Evolutionary conservation across 2,329 filamentous ascomycete species (phyloP).

Genomic region (Aspergillus sp.): DNA sequence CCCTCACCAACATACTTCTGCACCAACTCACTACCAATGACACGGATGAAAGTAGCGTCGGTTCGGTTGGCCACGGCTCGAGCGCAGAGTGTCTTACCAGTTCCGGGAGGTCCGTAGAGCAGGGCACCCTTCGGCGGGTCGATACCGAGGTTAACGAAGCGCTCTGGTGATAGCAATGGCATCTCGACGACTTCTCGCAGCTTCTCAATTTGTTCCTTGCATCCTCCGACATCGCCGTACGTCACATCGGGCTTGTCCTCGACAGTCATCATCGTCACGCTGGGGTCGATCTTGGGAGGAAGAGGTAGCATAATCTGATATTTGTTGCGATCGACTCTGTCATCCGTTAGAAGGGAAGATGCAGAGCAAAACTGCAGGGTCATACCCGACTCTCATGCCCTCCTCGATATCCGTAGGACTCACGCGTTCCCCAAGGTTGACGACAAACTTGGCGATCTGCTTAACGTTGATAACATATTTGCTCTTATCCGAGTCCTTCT

Average conservation of each 20-base stretch:
- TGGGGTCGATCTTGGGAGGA: conserved; percentile 97
- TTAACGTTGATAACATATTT: conserved; percentile 99
- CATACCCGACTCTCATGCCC: conserved; percentile 90
- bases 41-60: conserved; percentile 96
- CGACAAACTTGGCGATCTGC: conserved; percentile 99
- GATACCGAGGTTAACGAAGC: conserved; percentile 98
- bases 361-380: conserved; percentile 10
- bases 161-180: conserved; percentile 92
- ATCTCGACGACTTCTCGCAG: conserved; percentile 98
- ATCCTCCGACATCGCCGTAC: conserved; percentile 97
- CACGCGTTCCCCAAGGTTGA: conserved; percentile 94
- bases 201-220: conserved; percentile 99
- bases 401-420: conserved; percentile 99
- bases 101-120: conserved; percentile 94
- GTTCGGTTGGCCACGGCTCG: conserved; percentile 97
- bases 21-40: conserved; percentile 95
- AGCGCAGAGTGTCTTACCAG: conserved; percentile 98
- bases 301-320: conserved; percentile 97
- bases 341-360: background rate
- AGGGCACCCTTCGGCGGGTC: conserved; percentile 97
- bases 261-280: conserved; percentile 99
- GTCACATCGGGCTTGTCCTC: conserved; percentile 99
- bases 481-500: conserved; percentile 94
- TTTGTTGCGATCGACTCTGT: conserved; percentile 90
- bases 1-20: conserved; percentile 99